phyloP scores from a whole-genome alignment of 176 grass and related monocot genomes.

The Saccharum officinarum region DNA sequence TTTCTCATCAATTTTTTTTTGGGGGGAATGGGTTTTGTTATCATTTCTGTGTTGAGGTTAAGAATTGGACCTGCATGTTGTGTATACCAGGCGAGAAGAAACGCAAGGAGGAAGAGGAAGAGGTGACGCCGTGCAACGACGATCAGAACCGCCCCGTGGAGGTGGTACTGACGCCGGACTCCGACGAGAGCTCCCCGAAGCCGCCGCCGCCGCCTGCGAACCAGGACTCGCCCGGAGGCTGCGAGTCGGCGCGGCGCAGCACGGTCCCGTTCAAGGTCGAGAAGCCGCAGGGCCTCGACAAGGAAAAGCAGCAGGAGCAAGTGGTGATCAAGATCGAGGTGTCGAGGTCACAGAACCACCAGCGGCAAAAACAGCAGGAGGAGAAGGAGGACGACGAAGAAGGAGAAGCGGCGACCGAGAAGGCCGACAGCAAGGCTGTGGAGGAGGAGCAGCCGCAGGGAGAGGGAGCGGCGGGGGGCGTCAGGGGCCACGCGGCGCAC shows the following conservation, averaged over 20 bases:
- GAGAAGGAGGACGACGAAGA: not conserved
- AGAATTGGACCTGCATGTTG: not conserved
- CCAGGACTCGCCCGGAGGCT: constrained; percentile 22
- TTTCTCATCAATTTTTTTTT: not conserved
- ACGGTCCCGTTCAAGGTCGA: constrained; percentile 19
- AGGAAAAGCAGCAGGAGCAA: not conserved
- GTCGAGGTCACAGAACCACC: not conserved
- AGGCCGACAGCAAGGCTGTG: not conserved
- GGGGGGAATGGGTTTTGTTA: not conserved
- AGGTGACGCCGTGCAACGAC: not conserved
- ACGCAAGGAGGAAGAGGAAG: not conserved
- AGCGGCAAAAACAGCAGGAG: not conserved
- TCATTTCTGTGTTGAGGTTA: not conserved
- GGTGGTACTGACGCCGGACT: constrained; percentile 4
- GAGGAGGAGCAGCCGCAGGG: not conserved
- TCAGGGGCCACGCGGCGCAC: not conserved
- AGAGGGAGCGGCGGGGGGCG: not conserved
- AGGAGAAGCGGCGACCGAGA: not conserved
- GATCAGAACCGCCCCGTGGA: constrained; percentile 12
- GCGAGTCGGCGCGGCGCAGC: not conserved
- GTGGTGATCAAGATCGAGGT: constrained; percentile 25
- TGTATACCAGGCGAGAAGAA: constrained; percentile 28
- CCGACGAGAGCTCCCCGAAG: constrained; percentile 8
- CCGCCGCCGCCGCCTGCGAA: constrained; percentile 3
- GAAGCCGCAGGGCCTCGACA: not conserved